Conservation (phyloP, 352 stramenopile genomes). For the Phytophthora idaei region DNA sequence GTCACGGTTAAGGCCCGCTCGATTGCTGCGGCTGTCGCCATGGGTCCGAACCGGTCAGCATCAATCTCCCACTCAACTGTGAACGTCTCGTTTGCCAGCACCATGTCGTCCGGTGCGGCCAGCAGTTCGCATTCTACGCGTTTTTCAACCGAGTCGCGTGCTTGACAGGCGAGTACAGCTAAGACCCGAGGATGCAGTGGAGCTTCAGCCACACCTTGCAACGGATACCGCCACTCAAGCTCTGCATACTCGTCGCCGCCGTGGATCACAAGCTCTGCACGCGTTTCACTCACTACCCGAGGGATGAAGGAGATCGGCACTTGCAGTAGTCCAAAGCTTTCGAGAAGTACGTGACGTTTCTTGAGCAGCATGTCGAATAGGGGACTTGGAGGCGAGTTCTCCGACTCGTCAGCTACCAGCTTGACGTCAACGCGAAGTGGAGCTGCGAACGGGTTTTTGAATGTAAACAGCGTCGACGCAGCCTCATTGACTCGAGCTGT, state of each 20-base stretch:
- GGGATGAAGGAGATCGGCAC: slow-evolving; percentile 93
- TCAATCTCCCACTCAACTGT: slow-evolving; percentile 71
- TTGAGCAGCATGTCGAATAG: slow-evolving; percentile 85
- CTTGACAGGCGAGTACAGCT: slow-evolving; percentile 63
- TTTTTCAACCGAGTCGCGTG: slow-evolving; percentile 71
- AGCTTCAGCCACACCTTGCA: slow-evolving; percentile 73
- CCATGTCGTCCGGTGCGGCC: slow-evolving; percentile 51
- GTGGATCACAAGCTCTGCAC: slow-evolving; percentile 71
- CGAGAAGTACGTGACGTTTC: slow-evolving; percentile 72
- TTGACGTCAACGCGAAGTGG: slow-evolving; percentile 82
- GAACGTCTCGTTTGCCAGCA: slow-evolving; percentile 50
- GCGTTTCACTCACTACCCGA: slow-evolving; percentile 64
- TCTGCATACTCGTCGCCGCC: slow-evolving; percentile 70
- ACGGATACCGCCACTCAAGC: slow-evolving; percentile 79
- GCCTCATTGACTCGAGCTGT: slow-evolving; percentile 76
- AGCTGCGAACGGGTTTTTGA: slow-evolving; percentile 93
- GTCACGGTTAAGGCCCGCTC: slow-evolving; percentile 60
- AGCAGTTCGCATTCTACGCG: slow-evolving; percentile 67
- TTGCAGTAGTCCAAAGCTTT: slow-evolving; percentile 85
- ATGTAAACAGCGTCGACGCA: slow-evolving; percentile 88
- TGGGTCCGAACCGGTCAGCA: slow-evolving; percentile 53
- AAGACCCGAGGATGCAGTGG: slow-evolving; percentile 65
- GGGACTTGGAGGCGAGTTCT: slow-evolving; percentile 10
- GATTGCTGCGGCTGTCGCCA: slow-evolving; percentile 50
- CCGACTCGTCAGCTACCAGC: slow-evolving; percentile 45